A percentile compares a stretch with the other conserved stretches of the same genome.
These are phyloP conservation scores for Ustilago hordei DNA, from an alignment of 1,284 basidiomycete species.

Conservation along the genomic window DNA sequence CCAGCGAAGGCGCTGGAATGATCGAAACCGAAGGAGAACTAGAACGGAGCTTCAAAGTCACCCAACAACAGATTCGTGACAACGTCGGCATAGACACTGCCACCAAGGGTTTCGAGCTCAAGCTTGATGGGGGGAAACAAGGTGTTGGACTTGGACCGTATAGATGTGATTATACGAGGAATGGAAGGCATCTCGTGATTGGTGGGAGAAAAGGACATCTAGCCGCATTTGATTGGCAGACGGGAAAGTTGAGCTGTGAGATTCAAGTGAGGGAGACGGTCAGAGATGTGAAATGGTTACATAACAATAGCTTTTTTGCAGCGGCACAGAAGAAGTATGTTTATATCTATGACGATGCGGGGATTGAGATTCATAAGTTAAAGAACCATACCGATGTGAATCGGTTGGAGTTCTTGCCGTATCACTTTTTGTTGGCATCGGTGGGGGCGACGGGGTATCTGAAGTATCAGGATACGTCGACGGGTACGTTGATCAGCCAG, in stretches of 20 bases:
- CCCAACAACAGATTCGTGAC: slow-evolving; percentile 81
- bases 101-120: slow-evolving; percentile 81
- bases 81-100: slow-evolving; percentile 81
- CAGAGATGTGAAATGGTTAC: slow-evolving; percentile 91
- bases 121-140: slow-evolving; percentile 76
- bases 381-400: slow-evolving; percentile 87
- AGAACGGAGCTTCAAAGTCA: slow-evolving; percentile 89
- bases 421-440: slow-evolving; percentile 91
- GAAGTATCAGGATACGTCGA: slow-evolving; percentile 97
- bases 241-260: slow-evolving; percentile 86
- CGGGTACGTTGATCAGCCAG: slow-evolving; percentile 85
- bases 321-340: slow-evolving; percentile 97
- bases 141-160: slow-evolving; percentile 77
- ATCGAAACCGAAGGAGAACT: slow-evolving; percentile 81
- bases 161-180: slow-evolving; percentile 83
- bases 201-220: slow-evolving; percentile 83
- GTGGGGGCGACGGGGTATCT: slow-evolving; percentile 88
- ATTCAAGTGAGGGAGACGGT: slow-evolving; percentile 89
- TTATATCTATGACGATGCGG: slow-evolving; percentile 91
- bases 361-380: slow-evolving; percentile 86
- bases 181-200: slow-evolving; percentile 79
- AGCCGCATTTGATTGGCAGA: slow-evolving; percentile 95
- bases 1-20: slow-evolving; percentile 75
- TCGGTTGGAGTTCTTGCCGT: slow-evolving; percentile 90
- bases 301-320: slow-evolving; percentile 91